Conservation (phyloP, 768 basidiomycete species). For the Rhodotorula babjevae region DNA sequence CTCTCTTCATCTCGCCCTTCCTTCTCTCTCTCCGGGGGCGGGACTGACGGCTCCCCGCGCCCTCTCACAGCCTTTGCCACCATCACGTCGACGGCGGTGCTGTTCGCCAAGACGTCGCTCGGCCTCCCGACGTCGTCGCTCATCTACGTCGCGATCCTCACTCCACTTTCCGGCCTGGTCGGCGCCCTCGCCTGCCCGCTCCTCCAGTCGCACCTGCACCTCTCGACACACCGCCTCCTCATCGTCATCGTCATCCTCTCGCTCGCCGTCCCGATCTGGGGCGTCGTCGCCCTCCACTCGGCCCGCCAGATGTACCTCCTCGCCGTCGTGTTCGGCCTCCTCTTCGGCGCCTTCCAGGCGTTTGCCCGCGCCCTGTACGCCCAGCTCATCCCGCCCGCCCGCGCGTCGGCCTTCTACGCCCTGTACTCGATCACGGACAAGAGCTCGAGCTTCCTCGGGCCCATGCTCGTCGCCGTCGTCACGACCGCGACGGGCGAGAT, state of each 20-base stretch:
- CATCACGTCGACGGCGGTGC: constrained; percentile 80
- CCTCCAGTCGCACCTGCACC: constrained; percentile 58
- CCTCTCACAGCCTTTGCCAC: constrained; percentile 72
- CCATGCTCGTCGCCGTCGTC: constrained; percentile 78
- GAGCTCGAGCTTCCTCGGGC: constrained; percentile 74
- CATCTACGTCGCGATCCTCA: constrained; percentile 35
- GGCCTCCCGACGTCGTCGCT: constrained; percentile 73
- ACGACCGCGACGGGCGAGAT: constrained; percentile 74
- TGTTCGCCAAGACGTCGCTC: constrained; percentile 85
- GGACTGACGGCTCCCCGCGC: no score
- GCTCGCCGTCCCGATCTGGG: constrained; percentile 58
- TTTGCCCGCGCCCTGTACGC: constrained; percentile 83
- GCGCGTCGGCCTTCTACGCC: constrained; percentile 81
- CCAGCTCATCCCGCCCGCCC: constrained; percentile 75
- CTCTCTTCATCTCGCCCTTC: no score
- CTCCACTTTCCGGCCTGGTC: constrained; percentile 66
- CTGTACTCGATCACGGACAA: constrained; percentile 70
- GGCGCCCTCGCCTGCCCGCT: constrained; percentile 78
- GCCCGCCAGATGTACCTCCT: constrained; percentile 79
- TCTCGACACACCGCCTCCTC: constrained; percentile 63
- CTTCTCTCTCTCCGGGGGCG: background rate
- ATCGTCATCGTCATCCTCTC: constrained; percentile 64
- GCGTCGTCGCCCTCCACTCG: constrained; percentile 70
- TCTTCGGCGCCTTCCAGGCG: constrained; percentile 86
- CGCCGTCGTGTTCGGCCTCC: constrained; percentile 69